Base-by-base conservation (phyloP, 352 stramenopile genomes). In the Phytophthora uliginosa region DNA sequence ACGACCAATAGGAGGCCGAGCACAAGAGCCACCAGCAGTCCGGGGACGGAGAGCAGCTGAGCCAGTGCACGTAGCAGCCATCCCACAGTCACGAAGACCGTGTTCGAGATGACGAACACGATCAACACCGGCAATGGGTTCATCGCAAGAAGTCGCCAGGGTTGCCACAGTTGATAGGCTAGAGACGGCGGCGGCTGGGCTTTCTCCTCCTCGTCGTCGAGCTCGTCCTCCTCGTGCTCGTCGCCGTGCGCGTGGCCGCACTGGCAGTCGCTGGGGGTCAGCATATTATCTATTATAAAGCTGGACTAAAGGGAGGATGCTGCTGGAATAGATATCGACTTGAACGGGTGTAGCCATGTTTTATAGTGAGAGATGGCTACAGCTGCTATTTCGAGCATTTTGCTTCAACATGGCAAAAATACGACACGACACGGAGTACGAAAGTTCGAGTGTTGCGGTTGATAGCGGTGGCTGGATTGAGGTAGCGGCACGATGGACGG, bases 131-230 rank as follows among this genome's bases (percentile, higher is more conserved):
- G 64, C 55, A 93, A 51, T 24, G 88, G 88, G 52, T 94, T 93
- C 72, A 91, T 64, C 1, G 83, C 85, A 47, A 94, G 62, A 24
- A 92, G 55, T 3, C 85, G 83, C 70, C 75, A 95, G 20, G 88
- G 88, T 62, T 91, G 78, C 88, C 88, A 95, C 53, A 95, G 64
- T 74, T 95, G 83, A 53, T 85, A 62, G 31, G 84, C 87, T 17
- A 94, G 66, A 13, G 81, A 86, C 26, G 59, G 63, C 2, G 63
- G 33, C 12, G 34, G 47, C 71, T 81, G 38, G 3, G 28, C 31
- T 38, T 79, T 22, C n/a, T 75, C 34, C 4, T 63, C 52, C 38
- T 66, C 68, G 26, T 63, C 51, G 36, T 65, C 34, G 26, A 26
- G 59, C 28, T 62, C 63, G 26, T 69, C 60, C 33, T 33, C 42